These are phyloP conservation scores for Ophiostoma populinum DNA, from an alignment of 2,329 filamentous ascomycete genomes.

Conservation along the genomic window DNA sequence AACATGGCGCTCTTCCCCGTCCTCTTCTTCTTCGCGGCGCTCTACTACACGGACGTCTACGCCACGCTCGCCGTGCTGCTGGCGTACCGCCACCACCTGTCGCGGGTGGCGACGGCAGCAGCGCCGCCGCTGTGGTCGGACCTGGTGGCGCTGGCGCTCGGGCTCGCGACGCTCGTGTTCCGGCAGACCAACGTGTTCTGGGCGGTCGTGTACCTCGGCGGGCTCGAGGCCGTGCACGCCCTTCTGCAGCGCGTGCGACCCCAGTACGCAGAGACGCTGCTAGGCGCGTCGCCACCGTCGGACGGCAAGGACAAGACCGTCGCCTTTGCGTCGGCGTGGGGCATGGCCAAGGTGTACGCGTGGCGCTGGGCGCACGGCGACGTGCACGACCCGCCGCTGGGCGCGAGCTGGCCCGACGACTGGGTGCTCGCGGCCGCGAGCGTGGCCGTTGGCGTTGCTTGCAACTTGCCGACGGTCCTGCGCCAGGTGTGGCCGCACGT, in stretches of 20 bases:
- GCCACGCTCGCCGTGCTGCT: constrained; percentile 61
- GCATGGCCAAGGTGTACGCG: constrained; percentile 21
- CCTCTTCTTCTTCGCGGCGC: constrained; percentile 84
- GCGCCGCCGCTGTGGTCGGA: constrained; percentile 22
- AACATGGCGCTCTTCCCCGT: constrained; percentile 78
- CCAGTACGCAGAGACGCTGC: neutral
- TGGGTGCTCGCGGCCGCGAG: constrained; percentile 40
- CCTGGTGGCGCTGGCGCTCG: constrained; percentile 33
- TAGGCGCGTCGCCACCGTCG: too few species aligned
- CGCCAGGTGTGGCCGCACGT: constrained; percentile 40
- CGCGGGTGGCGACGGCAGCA: constrained; percentile 16
- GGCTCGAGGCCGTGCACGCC: constrained; percentile 34
- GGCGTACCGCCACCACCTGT: constrained; percentile 43
- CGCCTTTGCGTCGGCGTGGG: constrained; percentile 18
- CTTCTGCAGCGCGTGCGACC: constrained; percentile 19
- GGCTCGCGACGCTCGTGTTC: constrained; percentile 53
- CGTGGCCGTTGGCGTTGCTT: constrained; percentile 38
- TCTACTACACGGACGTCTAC: constrained; percentile 89
- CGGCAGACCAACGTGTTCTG: constrained; percentile 96
- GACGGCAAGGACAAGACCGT: too few species aligned
- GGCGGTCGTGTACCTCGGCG: constrained; percentile 64
- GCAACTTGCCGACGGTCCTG: constrained; percentile 28
- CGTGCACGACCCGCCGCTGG: constrained; percentile 36
- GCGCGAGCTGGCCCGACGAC: constrained; percentile 32
- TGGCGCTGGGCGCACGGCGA: constrained; percentile 31